A percentile compares a stretch with the other conserved stretches of the same genome.
Evolutionary conservation across 768 basidiomycete species (phyloP).

Genomic region (Suillus discolor): DNA sequence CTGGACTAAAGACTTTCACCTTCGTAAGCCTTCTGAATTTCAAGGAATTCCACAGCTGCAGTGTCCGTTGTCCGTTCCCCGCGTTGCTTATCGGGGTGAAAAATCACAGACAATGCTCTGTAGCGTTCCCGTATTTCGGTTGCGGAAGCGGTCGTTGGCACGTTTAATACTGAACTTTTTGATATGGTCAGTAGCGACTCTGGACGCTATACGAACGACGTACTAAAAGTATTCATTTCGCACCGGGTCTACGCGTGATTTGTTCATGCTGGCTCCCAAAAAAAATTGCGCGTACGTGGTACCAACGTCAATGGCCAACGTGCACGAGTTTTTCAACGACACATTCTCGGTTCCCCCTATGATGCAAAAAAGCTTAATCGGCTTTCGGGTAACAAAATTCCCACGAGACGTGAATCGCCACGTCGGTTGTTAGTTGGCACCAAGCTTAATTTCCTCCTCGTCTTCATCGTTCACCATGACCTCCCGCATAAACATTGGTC

Average conservation of each 20-base stretch:
- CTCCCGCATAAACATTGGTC: slow-evolving; percentile 81
- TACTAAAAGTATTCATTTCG: slow-evolving; percentile 32
- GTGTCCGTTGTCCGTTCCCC: slow-evolving; percentile 55
- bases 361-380: neutral
- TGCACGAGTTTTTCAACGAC: neutral
- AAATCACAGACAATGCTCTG: slow-evolving; percentile 68
- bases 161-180: slow-evolving; percentile 67
- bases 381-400: neutral
- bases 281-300: neutral
- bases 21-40: slow-evolving; percentile 85
- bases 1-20: slow-evolving; percentile 37
- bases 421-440: slow-evolving; percentile 1
- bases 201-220: slow-evolving; percentile 10
- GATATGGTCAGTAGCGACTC: slow-evolving; percentile 3
- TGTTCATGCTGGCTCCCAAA: neutral
- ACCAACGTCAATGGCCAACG: neutral
- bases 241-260: slow-evolving; percentile 3
- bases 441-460: neutral
- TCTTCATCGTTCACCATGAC: slow-evolving; percentile 52
- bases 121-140: slow-evolving; percentile 78
- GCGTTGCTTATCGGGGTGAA: slow-evolving; percentile 85
- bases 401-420: slow-evolving; percentile 3
- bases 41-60: slow-evolving; percentile 69
- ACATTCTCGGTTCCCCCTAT: slow-evolving; percentile 1
- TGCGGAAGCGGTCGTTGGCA: slow-evolving; percentile 62